Evolutionary conservation across 2,329 filamentous ascomycete genomes (phyloP).

Genomic region (Aulographum hederae): DNA sequence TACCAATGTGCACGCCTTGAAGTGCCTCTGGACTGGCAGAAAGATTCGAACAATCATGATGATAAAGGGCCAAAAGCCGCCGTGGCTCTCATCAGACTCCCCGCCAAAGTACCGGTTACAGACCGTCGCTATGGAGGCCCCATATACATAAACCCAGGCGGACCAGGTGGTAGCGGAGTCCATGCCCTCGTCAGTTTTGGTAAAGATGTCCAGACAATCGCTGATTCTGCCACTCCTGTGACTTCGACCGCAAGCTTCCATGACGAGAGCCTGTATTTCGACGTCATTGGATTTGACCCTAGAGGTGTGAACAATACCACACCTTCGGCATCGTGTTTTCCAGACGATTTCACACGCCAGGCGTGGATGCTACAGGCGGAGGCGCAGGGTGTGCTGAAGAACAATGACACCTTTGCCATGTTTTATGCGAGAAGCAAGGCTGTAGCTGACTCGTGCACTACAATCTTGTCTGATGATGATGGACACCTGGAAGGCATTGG

Average conservation of each 20-base stretch:
- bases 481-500: constrained; percentile 7
- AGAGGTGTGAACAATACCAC: constrained; percentile 19
- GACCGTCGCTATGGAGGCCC: constrained; percentile 27
- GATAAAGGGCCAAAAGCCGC: constrained; percentile 20
- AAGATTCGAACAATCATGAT: constrained; percentile 4
- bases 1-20: constrained; percentile 31
- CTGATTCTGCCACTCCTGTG: constrained; percentile 12
- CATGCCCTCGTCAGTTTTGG: constrained; percentile 15
- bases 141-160: constrained; percentile 29
- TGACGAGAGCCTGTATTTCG: constrained; percentile 13
- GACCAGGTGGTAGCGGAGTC: constrained; percentile 26
- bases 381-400: neutral
- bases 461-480: neutral
- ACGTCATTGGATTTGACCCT: constrained; percentile 24
- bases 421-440: neutral
- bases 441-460: neutral
- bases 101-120: constrained; percentile 21
- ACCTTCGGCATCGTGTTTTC: constrained; percentile 16
- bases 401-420: constrained; percentile 1
- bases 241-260: neutral
- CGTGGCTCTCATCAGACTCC: constrained; percentile 27
- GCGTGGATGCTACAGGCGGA: neutral
- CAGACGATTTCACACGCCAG: constrained; percentile 7
- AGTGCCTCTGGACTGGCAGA: constrained; percentile 27
- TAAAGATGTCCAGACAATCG: constrained; percentile 17